Evolutionary conservation across 179 eudicot species (phyloP).

Genomic region (Heliamphora pulchella): DNA sequence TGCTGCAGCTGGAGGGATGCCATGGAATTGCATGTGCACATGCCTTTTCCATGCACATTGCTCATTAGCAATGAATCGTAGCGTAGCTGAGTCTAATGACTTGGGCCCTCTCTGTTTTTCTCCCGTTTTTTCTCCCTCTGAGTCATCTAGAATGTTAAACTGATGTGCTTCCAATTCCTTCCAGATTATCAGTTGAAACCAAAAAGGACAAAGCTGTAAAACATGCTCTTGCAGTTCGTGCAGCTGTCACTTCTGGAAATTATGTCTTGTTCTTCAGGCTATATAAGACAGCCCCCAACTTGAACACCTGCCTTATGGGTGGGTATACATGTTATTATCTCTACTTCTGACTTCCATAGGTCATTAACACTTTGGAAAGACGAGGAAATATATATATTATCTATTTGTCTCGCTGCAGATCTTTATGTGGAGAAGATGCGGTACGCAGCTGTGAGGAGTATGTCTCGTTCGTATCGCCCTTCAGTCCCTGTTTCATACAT

Average conservation of each 20-base stretch:
- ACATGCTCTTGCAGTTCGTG: conserved; percentile 90
- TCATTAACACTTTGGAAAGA: neutral
- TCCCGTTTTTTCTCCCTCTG: neutral
- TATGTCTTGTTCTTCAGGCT: conserved; percentile 79
- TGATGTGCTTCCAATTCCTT: conserved; percentile 10
- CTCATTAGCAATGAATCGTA: neutral
- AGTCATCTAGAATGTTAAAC: neutral
- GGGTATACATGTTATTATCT: conserved; percentile 18
- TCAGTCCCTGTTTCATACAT: conserved; percentile 70
- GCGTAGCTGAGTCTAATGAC: neutral
- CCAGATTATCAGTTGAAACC: conserved; percentile 70
- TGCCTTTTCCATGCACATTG: neutral
- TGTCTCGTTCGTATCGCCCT: conserved; percentile 88
- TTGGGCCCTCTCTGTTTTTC: neutral
- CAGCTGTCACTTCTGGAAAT: conserved; percentile 79
- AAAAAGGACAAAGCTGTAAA: conserved; percentile 68
- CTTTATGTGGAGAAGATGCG: conserved; percentile 86
- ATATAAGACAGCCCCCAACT: conserved; percentile 76
- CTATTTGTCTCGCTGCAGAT: conserved; percentile 37
- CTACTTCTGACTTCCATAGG: neutral
- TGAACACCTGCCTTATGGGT: conserved; percentile 88
- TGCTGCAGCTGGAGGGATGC: conserved; percentile 5
- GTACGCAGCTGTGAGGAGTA: conserved; percentile 74
- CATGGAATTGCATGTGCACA: neutral
- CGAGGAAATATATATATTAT: neutral